These are phyloP conservation scores for Citrus sp. DNA, from an alignment of 345 rosid species.

Conservation along the genomic window DNA sequence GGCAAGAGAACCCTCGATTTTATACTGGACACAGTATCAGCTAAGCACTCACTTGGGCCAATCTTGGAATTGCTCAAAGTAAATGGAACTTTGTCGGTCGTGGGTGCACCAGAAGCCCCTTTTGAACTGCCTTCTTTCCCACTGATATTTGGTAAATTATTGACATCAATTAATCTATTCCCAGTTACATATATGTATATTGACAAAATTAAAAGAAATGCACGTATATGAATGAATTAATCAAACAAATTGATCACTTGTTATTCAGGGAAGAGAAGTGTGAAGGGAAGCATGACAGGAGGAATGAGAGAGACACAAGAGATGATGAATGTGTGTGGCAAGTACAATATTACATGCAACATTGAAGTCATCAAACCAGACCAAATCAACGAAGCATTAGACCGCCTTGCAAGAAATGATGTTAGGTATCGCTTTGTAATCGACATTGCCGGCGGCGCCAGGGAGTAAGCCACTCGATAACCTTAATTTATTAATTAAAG, in stretches of 20 bases:
- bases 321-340: constrained; percentile 54
- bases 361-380: constrained; percentile 40
- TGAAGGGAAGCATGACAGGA: constrained; percentile 57
- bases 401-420: constrained; percentile 49
- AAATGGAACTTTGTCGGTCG: constrained; percentile 41
- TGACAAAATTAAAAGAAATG: background rate
- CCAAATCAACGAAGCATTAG: constrained; percentile 42
- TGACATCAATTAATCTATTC: too few species aligned
- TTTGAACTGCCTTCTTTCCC: constrained; percentile 56
- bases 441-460: constrained; percentile 46
- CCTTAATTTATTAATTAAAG: too few species aligned
- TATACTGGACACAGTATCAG: constrained; percentile 59
- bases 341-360: constrained; percentile 47
- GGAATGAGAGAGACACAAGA: constrained; percentile 54
- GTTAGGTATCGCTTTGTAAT: constrained; percentile 66
- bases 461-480: background rate
- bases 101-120: constrained; percentile 51
- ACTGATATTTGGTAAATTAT: constrained; percentile 43
- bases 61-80: constrained; percentile 47
- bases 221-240: too few species aligned
- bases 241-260: background rate
- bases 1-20: constrained; percentile 43
- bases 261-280: constrained; percentile 42
- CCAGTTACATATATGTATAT: too few species aligned
- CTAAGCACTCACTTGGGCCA: constrained; percentile 44